phyloP scores from a whole-genome alignment of 1,284 basidiomycete genomes.

The Cryptococcus wingfieldii region DNA sequence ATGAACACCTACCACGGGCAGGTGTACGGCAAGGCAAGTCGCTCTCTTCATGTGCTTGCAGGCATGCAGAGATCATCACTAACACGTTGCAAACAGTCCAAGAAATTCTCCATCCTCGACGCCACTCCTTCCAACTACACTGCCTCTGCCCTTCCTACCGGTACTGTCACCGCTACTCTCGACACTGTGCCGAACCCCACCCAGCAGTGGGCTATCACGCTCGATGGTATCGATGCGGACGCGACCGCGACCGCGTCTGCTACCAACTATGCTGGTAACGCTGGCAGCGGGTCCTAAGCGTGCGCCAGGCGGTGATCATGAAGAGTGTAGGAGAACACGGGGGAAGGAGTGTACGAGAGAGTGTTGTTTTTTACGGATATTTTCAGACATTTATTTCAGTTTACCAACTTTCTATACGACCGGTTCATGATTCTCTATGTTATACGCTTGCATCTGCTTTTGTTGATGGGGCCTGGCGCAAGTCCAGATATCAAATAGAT shows the following conservation, averaged over 20 bases:
- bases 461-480: no score
- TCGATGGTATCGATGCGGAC: slow-evolving; percentile 39
- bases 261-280: slow-evolving; percentile 21
- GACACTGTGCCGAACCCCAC: slow-evolving; percentile 39
- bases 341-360: no score
- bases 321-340: neutral
- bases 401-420: neutral
- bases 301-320: no score
- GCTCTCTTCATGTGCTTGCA: neutral
- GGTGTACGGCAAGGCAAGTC: slow-evolving; percentile 39
- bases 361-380: no score
- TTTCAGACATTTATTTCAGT: no score
- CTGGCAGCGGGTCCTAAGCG: slow-evolving; percentile 14
- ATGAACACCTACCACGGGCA: slow-evolving; percentile 41
- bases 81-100: slow-evolving; percentile 17
- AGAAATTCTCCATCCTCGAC: slow-evolving; percentile 40
- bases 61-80: neutral
- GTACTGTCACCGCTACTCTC: slow-evolving; percentile 38
- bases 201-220: slow-evolving; percentile 43
- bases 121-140: slow-evolving; percentile 35
- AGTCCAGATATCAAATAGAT: no score
- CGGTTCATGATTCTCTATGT: neutral
- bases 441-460: no score
- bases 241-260: slow-evolving; percentile 19
- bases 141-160: slow-evolving; percentile 34